Base-by-base conservation (phyloP, 2,329 filamentous ascomycete species). In the Stachybotrys chartarum region DNA sequence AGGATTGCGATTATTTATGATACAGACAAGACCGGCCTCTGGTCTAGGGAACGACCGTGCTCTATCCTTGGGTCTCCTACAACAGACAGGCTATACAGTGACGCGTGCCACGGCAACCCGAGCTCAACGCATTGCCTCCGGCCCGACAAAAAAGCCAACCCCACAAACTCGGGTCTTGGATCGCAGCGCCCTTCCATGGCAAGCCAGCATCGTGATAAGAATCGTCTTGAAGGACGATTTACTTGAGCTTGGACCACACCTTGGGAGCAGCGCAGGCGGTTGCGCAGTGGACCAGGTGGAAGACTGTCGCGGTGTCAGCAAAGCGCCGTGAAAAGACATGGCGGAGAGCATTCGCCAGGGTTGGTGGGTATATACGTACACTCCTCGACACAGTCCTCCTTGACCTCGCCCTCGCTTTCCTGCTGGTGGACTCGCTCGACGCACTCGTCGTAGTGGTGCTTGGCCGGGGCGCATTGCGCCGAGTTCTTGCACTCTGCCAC, bases 381-480 rank as follows among this genome's bases (percentile, higher is more conserved):
- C 82, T 99, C 94, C 82, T 99, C 94, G 64, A 97, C 91, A 69
- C 94, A 99, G 80, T 97, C 92, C 83, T 99, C 94, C 68, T 89
- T 85, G 66, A 86, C 78, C 55, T 79, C 86, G 66, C 87, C 85
- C 61, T 87, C 82, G 65, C 87, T 83, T 68, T 91, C 84, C 60
- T 73, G 71, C 64, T 73, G 63, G 56, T 72, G 68, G 65, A 99
- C 94, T 68, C 94, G 91, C 84, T 96, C 92, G 66, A 93, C 91
- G 75, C 94, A 99, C 78, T 97, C 91, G 64, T 97, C 93, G 74
- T 88, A 97, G 83, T 99, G 94, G 82, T 97, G 93, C 86, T 97
- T 99, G 70, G 84, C 83, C 57, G 88, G 86, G 59, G 87, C 81
- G 78, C 94, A 99, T 75, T 89, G 80, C 74, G 87, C 82, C 62